Evolutionary conservation across 2,329 filamentous ascomycete species (phyloP).

Genomic region (Colletotrichum eleusines): DNA sequence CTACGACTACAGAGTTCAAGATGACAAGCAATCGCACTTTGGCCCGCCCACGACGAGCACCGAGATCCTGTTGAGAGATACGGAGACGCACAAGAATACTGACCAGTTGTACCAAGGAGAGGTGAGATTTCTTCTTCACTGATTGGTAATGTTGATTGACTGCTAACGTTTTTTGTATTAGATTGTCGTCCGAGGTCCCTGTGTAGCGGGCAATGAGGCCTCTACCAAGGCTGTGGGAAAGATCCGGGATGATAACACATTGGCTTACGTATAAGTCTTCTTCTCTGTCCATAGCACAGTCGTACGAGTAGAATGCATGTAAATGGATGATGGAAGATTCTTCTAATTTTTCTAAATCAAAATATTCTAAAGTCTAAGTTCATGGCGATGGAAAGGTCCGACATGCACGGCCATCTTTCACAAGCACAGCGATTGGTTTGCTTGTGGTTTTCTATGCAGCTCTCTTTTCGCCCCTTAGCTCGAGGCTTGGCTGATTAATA

Average conservation of each 20-base stretch:
- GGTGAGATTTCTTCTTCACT: constrained; percentile 59
- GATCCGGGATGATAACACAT: constrained; percentile 79
- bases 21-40: constrained; percentile 73
- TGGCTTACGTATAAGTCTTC: constrained; percentile 64
- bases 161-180: constrained; percentile 49
- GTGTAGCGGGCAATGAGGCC: constrained; percentile 76
- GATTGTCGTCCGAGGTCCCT: constrained; percentile 79
- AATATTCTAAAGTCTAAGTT: neutral
- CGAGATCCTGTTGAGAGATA: constrained; percentile 81
- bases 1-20: constrained; percentile 81
- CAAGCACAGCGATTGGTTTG: neutral
- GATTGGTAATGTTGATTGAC: neutral
- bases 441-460: no score
- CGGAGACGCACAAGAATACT: constrained; percentile 69
- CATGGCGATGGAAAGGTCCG: neutral
- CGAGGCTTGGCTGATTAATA: neutral
- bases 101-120: constrained; percentile 73
- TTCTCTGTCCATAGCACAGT: neutral
- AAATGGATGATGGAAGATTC: neutral
- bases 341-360: neutral
- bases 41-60: constrained; percentile 84
- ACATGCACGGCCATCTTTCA: neutral
- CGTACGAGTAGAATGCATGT: neutral
- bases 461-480: neutral
- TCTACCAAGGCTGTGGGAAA: constrained; percentile 72